Percentiles rank a stretch among this genome's conserved stretches.
phyloP scores from a whole-genome alignment of 352 stramenopile species.

The Phytophthora palmivora region DNA sequence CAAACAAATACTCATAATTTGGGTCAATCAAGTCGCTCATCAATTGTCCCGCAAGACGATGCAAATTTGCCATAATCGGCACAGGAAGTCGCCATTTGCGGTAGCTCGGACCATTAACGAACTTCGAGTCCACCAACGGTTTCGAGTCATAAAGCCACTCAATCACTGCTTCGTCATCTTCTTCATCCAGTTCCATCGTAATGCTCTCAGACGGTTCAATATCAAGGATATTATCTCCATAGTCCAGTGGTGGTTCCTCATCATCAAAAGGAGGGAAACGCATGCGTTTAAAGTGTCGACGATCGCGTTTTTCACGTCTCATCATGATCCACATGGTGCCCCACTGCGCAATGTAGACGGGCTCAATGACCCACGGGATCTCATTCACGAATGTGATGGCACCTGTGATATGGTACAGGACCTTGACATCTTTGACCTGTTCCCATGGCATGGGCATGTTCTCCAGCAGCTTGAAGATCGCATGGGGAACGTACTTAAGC shows the following conservation, averaged over 20 bases:
- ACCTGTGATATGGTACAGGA: slow-evolving; percentile 99
- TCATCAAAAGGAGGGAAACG: slow-evolving; percentile 99
- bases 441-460: slow-evolving; percentile 99
- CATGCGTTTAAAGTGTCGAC: slow-evolving; percentile 99
- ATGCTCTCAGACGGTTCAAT: slow-evolving; percentile 97
- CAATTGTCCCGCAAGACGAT: slow-evolving; percentile 96
- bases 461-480: slow-evolving; percentile 99
- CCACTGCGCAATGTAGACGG: slow-evolving; percentile 99
- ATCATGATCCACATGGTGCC: slow-evolving; percentile 99
- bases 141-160: slow-evolving; percentile 99
- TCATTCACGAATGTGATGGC: slow-evolving; percentile 99
- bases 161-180: slow-evolving; percentile 94
- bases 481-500: slow-evolving; percentile 99
- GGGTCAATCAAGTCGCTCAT: slow-evolving; percentile 97
- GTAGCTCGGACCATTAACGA: slow-evolving; percentile 98
- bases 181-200: slow-evolving; percentile 96
- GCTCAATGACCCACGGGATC: slow-evolving; percentile 99
- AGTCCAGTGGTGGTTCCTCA: slow-evolving; percentile 98
- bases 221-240: slow-evolving; percentile 97
- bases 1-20: slow-evolving; percentile 95
- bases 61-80: slow-evolving; percentile 98
- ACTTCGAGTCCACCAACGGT: slow-evolving; percentile 90
- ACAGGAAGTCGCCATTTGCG: slow-evolving; percentile 97
- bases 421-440: slow-evolving; percentile 98
- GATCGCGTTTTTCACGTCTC: slow-evolving; percentile 98